Base-by-base conservation (phyloP, 1,284 basidiomycete genomes). In the Wolfiporia cocos region DNA sequence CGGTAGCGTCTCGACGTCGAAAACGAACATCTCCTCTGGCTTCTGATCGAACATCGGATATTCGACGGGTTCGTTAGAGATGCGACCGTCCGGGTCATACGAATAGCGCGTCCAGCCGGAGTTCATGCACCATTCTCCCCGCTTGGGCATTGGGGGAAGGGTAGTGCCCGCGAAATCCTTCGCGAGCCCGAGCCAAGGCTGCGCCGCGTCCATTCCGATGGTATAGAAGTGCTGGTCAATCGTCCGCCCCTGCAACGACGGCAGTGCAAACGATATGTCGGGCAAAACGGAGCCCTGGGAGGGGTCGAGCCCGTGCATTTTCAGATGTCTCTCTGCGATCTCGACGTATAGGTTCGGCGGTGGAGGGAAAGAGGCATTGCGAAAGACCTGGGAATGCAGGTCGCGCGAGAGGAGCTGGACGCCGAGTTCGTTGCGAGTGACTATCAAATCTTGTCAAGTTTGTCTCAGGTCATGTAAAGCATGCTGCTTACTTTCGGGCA, bases 1-100 rank as follows among this genome's bases (percentile, higher is more conserved):
- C 14, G 92, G 92, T 69, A 99, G 76, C 0, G 91, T 93, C 65
- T 99, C 95, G 37, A 99, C 89, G 61, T 99, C 96, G 53, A 99
- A 97, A 1, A 82, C 78, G 40, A 98, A 72, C 63, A 82, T 76
- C 39, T 83, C 67, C 55, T 95, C 92, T 1, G 76, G 70, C 43
- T 65, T 62, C 2, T 77, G 78, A 30, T 78, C 65, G 40, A 80
- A 76, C 54, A 74, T 68, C 0, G 82, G 84, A 46, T 65, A 75
- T 3, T 72, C 64, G 34, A 88, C 79, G 22, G 74, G 74, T 55
- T 82, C 77, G 52, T 68, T 71, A 59, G 78, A 83, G 50, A 75
- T 76, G 11, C 79, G 78, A 3, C 86, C 85, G 43, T 88, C 81
- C 10, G 70, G 48, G 37, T 66, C 64, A 56, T 76, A 68, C 56